Conservation (phyloP, 495 filamentous ascomycete genomes). For the Hypoxylon lienhwacheense region DNA sequence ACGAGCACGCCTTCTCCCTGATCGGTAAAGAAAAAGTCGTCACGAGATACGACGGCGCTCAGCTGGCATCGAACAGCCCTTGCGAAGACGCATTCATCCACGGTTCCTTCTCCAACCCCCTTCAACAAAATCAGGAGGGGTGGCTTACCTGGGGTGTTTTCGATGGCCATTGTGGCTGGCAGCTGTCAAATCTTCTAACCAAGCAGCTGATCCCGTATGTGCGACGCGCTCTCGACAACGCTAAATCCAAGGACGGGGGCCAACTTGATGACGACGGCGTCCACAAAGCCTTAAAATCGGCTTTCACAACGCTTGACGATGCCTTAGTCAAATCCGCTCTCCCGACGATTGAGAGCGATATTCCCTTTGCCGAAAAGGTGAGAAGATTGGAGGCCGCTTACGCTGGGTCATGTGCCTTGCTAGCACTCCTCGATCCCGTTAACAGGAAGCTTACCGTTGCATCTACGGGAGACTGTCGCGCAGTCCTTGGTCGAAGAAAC, state of each 20-base stretch:
- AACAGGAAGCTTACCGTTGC: slow-evolving; percentile 59
- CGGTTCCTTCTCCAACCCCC: slow-evolving; percentile 47
- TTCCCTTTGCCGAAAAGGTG: slow-evolving; percentile 32
- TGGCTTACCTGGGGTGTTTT: slow-evolving; percentile 53
- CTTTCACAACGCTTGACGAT: slow-evolving; percentile 55
- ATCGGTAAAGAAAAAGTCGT: slow-evolving; percentile 38
- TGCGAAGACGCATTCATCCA: slow-evolving; percentile 55
- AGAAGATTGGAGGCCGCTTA: slow-evolving; percentile 47
- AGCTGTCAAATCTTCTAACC: slow-evolving; percentile 48
- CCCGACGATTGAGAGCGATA: slow-evolving; percentile 34
- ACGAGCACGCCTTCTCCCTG: slow-evolving; percentile 38
- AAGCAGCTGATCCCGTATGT: slow-evolving; percentile 49
- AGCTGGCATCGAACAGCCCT: slow-evolving; percentile 49
- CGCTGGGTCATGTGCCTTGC: slow-evolving; percentile 62
- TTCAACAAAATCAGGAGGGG: slow-evolving; percentile 32
- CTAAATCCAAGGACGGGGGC: slow-evolving; percentile 18
- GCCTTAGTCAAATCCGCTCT: slow-evolving; percentile 51
- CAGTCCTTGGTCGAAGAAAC: slow-evolving; percentile 58
- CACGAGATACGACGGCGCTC: slow-evolving; percentile 49
- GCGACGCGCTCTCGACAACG: slow-evolving; percentile 37
- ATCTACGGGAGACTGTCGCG: slow-evolving; percentile 61
- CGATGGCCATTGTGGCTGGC: slow-evolving; percentile 55
- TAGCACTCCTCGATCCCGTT: slow-evolving; percentile 56
- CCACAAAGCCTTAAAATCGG: slow-evolving; percentile 47
- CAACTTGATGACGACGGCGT: slow-evolving; percentile 37